A percentile compares a stretch with the other conserved stretches of the same genome.
Evolutionary conservation across 2,329 filamentous ascomycete species (phyloP).

Genomic region (Fusarium fujikuroi): DNA sequence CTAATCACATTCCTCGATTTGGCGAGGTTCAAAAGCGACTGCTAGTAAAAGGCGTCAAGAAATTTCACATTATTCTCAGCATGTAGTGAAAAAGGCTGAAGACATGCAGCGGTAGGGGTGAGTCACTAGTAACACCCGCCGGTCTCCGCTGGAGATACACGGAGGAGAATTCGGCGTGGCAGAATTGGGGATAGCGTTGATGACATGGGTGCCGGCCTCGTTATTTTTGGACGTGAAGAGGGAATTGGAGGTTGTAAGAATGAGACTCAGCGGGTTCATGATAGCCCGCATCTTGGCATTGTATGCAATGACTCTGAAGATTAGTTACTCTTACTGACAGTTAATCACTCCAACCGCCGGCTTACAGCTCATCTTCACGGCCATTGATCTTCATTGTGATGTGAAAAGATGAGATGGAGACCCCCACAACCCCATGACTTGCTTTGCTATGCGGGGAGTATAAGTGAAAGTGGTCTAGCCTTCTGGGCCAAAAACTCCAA

Average conservation of each 20-base stretch:
- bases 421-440: not conserved
- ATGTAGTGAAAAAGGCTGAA: not conserved
- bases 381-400: not conserved
- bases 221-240: not conserved
- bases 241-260: not conserved
- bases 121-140: conserved; percentile 27
- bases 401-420: not conserved
- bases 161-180: conserved; percentile 30
- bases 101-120: conserved; percentile 13
- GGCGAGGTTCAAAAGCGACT: conserved; percentile 7
- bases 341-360: no score
- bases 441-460: not conserved
- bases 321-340: not conserved
- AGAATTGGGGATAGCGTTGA: conserved; percentile 35
- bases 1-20: conserved; percentile 12
- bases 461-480: not conserved
- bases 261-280: not conserved
- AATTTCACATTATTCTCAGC: not conserved
- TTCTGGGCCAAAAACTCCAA: not conserved
- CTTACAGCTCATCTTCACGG: not conserved
- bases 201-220: not conserved
- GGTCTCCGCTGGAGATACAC: conserved; percentile 13
- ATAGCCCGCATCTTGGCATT: not conserved
- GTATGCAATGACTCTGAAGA: not conserved
- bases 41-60: not conserved